phyloP scores from a whole-genome alignment of 768 basidiomycete genomes.

The Boletus sensibilis region DNA sequence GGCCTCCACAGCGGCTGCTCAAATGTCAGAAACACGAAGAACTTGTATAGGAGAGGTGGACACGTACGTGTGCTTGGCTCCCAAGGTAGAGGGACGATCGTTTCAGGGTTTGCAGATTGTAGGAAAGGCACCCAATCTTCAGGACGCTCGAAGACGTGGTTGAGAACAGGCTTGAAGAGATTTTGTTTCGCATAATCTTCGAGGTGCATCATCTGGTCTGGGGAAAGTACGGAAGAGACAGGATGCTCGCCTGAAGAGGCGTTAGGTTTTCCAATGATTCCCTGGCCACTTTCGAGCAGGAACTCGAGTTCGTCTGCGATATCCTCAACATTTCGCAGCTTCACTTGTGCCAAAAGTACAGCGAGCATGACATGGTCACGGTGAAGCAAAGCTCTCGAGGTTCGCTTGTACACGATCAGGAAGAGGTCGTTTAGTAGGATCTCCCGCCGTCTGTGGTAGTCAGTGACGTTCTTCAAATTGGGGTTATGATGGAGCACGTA shows the following conservation, averaged over 20 bases:
- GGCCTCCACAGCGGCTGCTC: constrained; percentile 65
- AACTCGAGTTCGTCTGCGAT: constrained; percentile 86
- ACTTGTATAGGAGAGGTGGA: not conserved
- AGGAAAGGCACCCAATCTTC: constrained; percentile 74
- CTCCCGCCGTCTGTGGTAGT: constrained; percentile 68
- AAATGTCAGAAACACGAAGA: constrained; percentile 14
- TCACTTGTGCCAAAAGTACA: constrained; percentile 86
- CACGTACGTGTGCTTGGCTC: constrained; percentile 71
- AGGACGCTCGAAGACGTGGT: constrained; percentile 58
- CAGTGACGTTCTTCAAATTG: constrained; percentile 75
- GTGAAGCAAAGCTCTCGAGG: constrained; percentile 86
- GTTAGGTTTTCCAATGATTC: constrained; percentile 41
- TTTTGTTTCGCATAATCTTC: constrained; percentile 67
- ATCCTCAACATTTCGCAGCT: constrained; percentile 76
- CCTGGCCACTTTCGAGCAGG: constrained; percentile 85
- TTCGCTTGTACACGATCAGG: constrained; percentile 82
- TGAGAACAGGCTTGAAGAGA: constrained; percentile 75
- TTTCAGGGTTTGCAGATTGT: constrained; percentile 63
- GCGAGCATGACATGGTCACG: constrained; percentile 90
- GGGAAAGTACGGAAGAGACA: constrained; percentile 49
- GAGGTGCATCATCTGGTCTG: constrained; percentile 70
- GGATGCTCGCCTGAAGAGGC: constrained; percentile 36
- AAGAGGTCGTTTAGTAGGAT: constrained; percentile 88
- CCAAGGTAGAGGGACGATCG: constrained; percentile 75
- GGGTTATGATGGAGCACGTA: constrained; percentile 91